These are phyloP conservation scores for Didymella glomerata DNA, from an alignment of 2,329 filamentous ascomycete genomes.

Conservation along the genomic window DNA sequence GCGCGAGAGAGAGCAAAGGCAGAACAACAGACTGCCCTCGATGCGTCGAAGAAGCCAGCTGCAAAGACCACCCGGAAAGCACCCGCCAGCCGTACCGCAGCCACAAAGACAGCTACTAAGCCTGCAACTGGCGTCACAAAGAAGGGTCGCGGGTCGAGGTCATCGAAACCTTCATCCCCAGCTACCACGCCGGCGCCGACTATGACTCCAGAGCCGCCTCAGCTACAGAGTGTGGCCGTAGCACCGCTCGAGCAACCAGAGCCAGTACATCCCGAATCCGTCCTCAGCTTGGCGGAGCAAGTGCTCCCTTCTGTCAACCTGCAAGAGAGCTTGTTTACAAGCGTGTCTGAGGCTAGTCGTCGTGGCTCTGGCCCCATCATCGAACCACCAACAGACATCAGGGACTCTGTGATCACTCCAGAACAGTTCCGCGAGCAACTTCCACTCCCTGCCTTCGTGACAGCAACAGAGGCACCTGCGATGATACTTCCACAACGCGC, in stretches of 20 bases:
- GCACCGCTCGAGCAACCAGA: constrained; percentile 42
- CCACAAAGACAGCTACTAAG: constrained; percentile 29
- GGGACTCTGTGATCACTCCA: constrained; percentile 43
- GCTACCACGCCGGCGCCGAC: constrained; percentile 51
- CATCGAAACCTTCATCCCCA: constrained; percentile 40
- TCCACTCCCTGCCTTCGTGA: constrained; percentile 45
- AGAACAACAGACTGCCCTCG: constrained; percentile 49
- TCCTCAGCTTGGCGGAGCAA: constrained; percentile 19
- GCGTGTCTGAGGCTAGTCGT: constrained; percentile 20
- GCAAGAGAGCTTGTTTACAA: not conserved
- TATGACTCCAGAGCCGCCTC: constrained; percentile 44
- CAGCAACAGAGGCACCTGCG: constrained; percentile 28
- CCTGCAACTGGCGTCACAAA: constrained; percentile 20
- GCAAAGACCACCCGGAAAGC: constrained; percentile 37
- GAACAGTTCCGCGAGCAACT: constrained; percentile 50
- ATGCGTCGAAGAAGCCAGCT: constrained; percentile 46
- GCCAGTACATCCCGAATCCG: constrained; percentile 30
- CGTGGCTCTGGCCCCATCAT: constrained; percentile 32
- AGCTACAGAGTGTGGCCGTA: constrained; percentile 32
- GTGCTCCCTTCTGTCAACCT: not conserved
- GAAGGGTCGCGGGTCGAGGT: constrained; percentile 41
- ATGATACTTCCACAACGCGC: constrained; percentile 43
- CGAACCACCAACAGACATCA: constrained; percentile 42
- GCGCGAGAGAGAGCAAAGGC: constrained; percentile 59
- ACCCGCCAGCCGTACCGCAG: constrained; percentile 30